These are phyloP conservation scores for Colletotrichum sp. DNA, from an alignment of 2,329 filamentous ascomycete species.

Conservation along the genomic window DNA sequence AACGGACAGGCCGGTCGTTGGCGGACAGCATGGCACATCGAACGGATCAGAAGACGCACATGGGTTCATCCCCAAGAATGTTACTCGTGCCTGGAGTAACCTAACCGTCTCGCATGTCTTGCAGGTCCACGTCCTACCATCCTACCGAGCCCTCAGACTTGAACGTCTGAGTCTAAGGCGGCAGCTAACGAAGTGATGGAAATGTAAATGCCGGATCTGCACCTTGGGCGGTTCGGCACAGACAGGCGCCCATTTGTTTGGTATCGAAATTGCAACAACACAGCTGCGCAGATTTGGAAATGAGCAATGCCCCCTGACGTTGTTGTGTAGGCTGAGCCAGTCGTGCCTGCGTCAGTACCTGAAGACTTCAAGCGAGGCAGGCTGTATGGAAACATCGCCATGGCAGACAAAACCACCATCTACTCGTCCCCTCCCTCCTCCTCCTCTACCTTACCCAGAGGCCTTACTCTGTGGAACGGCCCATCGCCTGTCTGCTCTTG, in stretches of 20 bases:
- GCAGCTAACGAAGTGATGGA: slow-evolving; percentile 12
- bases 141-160: neutral
- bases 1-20: neutral
- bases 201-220: neutral
- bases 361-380: neutral
- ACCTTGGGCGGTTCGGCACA: neutral
- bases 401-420: neutral
- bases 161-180: neutral
- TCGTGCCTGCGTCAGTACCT: neutral
- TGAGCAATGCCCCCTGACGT: slow-evolving; percentile 4
- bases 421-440: neutral
- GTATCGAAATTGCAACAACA: neutral
- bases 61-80: neutral
- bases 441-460: neutral
- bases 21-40: neutral
- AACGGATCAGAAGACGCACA: neutral
- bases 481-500: neutral
- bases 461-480: neutral
- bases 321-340: neutral
- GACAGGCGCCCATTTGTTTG: neutral
- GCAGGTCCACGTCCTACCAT: neutral
- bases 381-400: neutral
- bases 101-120: neutral
- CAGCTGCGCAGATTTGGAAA: neutral
- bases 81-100: neutral